A percentile compares a stretch with the other conserved stretches of the same genome.
Evolutionary conservation across 768 basidiomycete genomes (phyloP).

Genomic region (Cystobasidium tubakii): DNA sequence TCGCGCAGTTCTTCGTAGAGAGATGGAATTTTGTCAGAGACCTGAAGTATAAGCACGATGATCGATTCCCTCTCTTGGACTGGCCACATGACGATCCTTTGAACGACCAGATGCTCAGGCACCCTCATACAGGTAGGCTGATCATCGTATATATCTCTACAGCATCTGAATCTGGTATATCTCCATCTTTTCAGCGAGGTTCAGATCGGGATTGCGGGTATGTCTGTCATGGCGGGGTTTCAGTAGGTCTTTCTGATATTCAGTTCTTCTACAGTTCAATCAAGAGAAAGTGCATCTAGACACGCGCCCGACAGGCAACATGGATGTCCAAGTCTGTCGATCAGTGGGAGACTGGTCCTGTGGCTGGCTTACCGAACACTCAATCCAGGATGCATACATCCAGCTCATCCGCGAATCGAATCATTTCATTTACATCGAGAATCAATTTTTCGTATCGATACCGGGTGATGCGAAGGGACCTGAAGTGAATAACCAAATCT

Average conservation of each 20-base stretch:
- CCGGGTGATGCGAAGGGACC: constrained; percentile 50
- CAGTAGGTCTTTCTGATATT: background rate
- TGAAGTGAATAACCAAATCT: constrained; percentile 75
- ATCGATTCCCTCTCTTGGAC: constrained; percentile 62
- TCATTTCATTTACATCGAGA: constrained; percentile 83
- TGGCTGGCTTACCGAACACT: constrained; percentile 71
- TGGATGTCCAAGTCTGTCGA: constrained; percentile 69
- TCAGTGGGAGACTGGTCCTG: constrained; percentile 91
- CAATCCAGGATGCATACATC: constrained; percentile 75
- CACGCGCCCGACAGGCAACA: constrained; percentile 32
- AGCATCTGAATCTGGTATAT: no score
- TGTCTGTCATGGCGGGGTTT: background rate
- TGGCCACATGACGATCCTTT: constrained; percentile 58
- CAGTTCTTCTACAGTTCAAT: background rate
- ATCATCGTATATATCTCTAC: background rate
- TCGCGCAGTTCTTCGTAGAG: constrained; percentile 87
- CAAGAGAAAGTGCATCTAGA: constrained; percentile 20
- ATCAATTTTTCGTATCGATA: constrained; percentile 49
- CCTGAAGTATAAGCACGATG: constrained; percentile 48
- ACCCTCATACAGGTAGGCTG: constrained; percentile 12
- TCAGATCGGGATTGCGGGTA: constrained; percentile 2
- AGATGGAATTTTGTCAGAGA: constrained; percentile 63
- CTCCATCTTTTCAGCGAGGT: background rate
- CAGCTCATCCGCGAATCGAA: constrained; percentile 66
- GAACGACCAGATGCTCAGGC: constrained; percentile 6